Base-by-base conservation (phyloP, 805 yeast genomes). In the Komagataella ulmi region DNA sequence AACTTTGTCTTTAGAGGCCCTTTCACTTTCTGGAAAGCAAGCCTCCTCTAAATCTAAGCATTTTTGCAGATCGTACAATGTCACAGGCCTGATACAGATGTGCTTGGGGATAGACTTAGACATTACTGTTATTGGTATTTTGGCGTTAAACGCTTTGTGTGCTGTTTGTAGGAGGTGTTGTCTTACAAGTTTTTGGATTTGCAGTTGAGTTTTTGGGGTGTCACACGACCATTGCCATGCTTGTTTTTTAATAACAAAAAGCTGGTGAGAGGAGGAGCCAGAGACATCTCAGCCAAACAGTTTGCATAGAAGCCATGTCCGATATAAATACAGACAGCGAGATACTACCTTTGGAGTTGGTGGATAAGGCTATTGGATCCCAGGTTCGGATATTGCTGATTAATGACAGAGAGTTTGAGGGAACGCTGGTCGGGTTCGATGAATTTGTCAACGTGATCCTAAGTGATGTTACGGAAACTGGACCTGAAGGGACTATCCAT, bases 391-490 rank as follows among this genome's bases (percentile, higher is more conserved):
- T 89, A 23, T 73, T 88, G 50, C 72, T 88, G 68, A 74, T 75
- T 47, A 71, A 67, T 55, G 72, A 75, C 53, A 80, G 80, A 63
- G 97, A 90, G 64, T 93, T 88, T 63, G 75, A 77, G n/a, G 99
- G 99, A 1, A 87, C 81, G 3, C 72, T 93, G 50, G 78, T 85
- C 24, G 98, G 98, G 1, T 91, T 91, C 65, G 99, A 93, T 64
- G 98, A 93, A 66, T 91, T 84, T 60, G 97, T 93, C 54, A 93
- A 88, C 63, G 81, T 90, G 66, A 95, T 93, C 8, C 73, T 93
- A 50, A 86, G 85, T 58, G 83, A 90, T 59, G 97, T 85, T 44
- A 75, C 75, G 7, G 96, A 87, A 59, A 70, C 65, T 48, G 61
- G 61, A 3, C 77, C 73, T 50, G 69, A 65, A 46, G 73, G 72